Evolutionary conservation across 140 eudicot species (phyloP), one percentile per base, ranked within the genome.

Genomic region (Oenanthe javanica): DNA sequence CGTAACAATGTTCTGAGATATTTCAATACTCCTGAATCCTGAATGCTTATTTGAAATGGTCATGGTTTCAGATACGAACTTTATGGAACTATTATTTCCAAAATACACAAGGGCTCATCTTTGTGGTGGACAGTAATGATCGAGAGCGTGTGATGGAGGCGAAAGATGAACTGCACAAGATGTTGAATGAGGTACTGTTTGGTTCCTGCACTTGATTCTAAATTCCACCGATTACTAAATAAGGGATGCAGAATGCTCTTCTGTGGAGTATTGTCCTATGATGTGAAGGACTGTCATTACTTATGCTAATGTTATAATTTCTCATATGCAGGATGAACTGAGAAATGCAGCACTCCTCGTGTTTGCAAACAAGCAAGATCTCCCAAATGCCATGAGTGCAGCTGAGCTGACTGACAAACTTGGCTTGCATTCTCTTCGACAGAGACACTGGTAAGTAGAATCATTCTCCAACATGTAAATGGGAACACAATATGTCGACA

Each of bases 81-180:
- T 80, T 86, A 84, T 86, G 89, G 89, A 86, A 84, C 83, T 82
- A 83, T 54, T 86, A 86, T 81, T 86, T 82, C 80, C 88, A 85
- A 76, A 85, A 85, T 84, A 85, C 88, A 18, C 84, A 85, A 71
- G 86, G 88, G 70, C 84, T 85, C 73, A 79, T 85, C 80, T 85
- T 85, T 70, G 88, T 85, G 80, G 88, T 85, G n/a, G 88, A 85
- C 82, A 82, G 88, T 82, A 85, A 82, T 50, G 88, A 85, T 71
- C 84, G 84, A 42, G 88, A 85, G 40, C 88, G 88, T 76, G 84
- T 83, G 18, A 73, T 82, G 55, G 88, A 85, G 77, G 88, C 88
- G 66, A 83, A 81, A 80, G 89, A 86, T 83, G 89, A 86, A 83
- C 80, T 86, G 76, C 89, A 83, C 86, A 83, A 79, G 80, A 80